Evolutionary conservation across 78 protist species (phyloP).

Genomic region (Dictyostelium citrinum): DNA sequence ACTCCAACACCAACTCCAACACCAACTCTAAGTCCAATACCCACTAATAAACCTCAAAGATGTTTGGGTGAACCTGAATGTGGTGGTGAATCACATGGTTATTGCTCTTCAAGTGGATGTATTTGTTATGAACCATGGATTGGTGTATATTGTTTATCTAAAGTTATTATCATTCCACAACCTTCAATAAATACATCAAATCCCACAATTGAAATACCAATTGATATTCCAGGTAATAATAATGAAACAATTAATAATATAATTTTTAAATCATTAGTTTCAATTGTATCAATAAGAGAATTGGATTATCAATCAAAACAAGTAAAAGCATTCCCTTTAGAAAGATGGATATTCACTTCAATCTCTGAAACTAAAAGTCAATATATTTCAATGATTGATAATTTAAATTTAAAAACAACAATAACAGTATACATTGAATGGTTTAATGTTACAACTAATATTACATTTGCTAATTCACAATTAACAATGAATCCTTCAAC

Average conservation of each 20-base stretch:
- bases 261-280: not conserved
- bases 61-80: not conserved
- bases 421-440: not conserved
- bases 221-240: not conserved
- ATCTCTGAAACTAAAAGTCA: not conserved
- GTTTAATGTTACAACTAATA: not conserved
- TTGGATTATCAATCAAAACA: not conserved
- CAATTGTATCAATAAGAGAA: constrained; percentile 9
- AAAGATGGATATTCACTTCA: not conserved
- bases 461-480: not conserved
- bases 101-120: not conserved
- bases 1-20: not conserved
- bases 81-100: not conserved
- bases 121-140: not conserved
- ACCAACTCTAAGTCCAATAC: not conserved
- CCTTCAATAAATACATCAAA: not conserved
- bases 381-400: not conserved
- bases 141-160: not conserved
- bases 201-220: not conserved
- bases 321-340: not conserved
- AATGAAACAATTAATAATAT: not conserved
- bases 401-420: not conserved
- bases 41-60: not conserved
- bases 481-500: not conserved
- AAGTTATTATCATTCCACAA: not conserved